Evolutionary conservation across 2,329 filamentous ascomycete genomes (phyloP).

Genomic region (Fusarium praegraminearum): DNA sequence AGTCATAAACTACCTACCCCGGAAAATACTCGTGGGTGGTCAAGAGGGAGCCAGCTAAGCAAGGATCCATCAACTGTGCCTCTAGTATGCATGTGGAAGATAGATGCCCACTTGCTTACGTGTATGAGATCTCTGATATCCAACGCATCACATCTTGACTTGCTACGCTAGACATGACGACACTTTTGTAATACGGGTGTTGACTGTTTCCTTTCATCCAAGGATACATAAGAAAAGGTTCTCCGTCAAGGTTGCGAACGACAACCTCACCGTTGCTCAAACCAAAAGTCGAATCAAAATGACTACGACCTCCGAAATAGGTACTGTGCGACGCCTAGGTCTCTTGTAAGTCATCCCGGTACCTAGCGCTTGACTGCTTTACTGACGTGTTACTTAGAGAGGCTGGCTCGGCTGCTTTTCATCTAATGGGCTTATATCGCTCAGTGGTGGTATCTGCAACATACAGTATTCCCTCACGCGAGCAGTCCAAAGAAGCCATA

Average conservation of each 20-base stretch:
- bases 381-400: conserved; percentile 53
- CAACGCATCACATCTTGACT: conserved; percentile 3
- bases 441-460: conserved; percentile 60
- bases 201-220: not conserved
- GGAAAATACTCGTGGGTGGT: not conserved
- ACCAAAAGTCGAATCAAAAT: conserved; percentile 8
- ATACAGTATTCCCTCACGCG: conserved; percentile 50
- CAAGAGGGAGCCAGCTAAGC: not conserved
- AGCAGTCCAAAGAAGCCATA: conserved; percentile 42
- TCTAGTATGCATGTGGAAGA: not conserved
- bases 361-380: not conserved
- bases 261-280: not conserved
- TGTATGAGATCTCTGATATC: not conserved
- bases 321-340: conserved; percentile 45
- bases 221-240: not conserved
- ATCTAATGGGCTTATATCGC: conserved; percentile 61
- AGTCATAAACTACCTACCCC: not conserved
- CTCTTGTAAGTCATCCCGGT: conserved; percentile 39
- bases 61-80: conserved; percentile 2
- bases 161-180: conserved; percentile 4
- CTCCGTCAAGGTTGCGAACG: not conserved
- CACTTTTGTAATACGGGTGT: not conserved
- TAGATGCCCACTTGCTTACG: conserved; percentile 3
- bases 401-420: conserved; percentile 59
- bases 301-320: conserved; percentile 5